Evolutionary conservation across 1,284 basidiomycete species (phyloP), one percentile per base, ranked within the genome.

Genomic region (Sporisorium scitamineum): DNA sequence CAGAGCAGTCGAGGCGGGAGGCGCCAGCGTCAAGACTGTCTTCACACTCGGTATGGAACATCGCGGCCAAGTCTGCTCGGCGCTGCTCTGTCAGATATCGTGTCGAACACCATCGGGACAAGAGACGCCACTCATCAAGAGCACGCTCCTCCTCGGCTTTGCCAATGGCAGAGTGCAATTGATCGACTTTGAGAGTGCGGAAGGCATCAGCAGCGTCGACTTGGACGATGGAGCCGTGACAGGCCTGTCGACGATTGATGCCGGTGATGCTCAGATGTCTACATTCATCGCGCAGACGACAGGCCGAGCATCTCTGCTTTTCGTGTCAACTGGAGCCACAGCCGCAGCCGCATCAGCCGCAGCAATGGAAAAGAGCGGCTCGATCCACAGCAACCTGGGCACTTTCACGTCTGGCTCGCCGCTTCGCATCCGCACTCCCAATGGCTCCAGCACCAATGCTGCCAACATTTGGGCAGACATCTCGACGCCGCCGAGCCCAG

Each of bases 401-500:
- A 62, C 52, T 11, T 57, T 69, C 22, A 22, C 53, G n/a, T 54
- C 64, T 0, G 70, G 74, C 26, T 76, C 74, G 6, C 65, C 73
- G 2, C 47, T 71, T 18, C 70, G 70, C 13, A 76, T 67, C 29
- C 58, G 70, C 18, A 68, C 70, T 13, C 70, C 70, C 1, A 76
- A 70, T 27, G 74, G 74, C 20, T 70, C 70, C 26, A 64, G 59
- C 50, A 44, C 60, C 31, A 72, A 60, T 22, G 70, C 70, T 18
- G 62, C 70, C 34, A 70, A 42, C 22, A 70, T 76, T 26, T 76
- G 74, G 74, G 63, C 59, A 1, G 74, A 70, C 22, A 55, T 48
- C 27, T 76, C 74, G 45, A 59, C 70, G 20, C 74, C 74, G n/a
- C 70, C 74, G 2, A 76, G 70, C 31, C 74, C 74, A 6, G 54